Conservation (phyloP, 2,329 filamentous ascomycete species). For the Leptographium procerum region DNA sequence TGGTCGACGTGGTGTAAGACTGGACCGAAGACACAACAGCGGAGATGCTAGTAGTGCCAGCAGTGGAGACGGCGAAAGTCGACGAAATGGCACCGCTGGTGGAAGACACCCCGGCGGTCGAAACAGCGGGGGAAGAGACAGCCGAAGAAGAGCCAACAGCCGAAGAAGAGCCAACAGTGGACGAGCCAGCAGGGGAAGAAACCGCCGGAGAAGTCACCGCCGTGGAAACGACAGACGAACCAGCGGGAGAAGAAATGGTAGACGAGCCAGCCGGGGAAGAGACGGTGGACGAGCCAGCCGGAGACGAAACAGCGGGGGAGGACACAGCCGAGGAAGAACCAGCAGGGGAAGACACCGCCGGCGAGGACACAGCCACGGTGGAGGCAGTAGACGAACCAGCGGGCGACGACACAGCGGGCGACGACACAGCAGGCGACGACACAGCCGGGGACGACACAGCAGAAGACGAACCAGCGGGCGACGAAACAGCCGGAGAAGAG, state of each 20-base stretch:
- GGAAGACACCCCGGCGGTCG: background rate
- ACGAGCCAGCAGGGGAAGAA: too few relatives aligned
- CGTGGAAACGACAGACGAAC: background rate
- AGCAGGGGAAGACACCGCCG: background rate
- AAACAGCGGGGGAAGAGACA: slow-evolving; percentile 6
- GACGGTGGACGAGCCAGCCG: background rate
- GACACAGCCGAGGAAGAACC: background rate
- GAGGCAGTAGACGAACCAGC: background rate
- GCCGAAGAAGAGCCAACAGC: background rate
- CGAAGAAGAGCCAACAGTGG: background rate
- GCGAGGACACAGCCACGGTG: background rate
- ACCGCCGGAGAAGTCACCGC: background rate
- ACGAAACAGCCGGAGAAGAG: background rate
- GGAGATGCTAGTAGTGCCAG: background rate
- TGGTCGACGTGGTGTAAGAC: slow-evolving; percentile 16
- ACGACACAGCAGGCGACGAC: too few relatives aligned
- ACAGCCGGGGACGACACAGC: background rate
- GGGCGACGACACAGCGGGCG: background rate
- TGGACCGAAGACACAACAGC: background rate
- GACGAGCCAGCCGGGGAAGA: background rate
- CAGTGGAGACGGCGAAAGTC: background rate
- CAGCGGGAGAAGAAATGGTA: background rate
- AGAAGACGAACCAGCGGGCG: background rate
- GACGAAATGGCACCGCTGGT: background rate
- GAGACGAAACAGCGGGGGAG: background rate